Base-by-base conservation (phyloP, 306 rosid genomes). In the Hippophae rhamnoides region DNA sequence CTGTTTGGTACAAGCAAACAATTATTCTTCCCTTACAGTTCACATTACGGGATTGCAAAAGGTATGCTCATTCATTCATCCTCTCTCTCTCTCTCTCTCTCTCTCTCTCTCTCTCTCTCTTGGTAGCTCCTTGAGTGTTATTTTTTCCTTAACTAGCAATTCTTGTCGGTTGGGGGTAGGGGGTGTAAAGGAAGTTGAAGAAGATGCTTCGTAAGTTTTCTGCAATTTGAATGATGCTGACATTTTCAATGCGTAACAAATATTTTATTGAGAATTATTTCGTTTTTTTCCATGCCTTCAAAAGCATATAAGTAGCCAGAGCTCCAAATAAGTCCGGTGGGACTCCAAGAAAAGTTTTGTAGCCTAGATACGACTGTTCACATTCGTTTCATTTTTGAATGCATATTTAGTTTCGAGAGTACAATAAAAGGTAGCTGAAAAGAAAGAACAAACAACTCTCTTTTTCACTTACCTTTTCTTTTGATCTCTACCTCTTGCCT, bases 1-100 rank as follows among this genome's bases (percentile, higher is more conserved):
- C 62, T 72, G 52, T 71, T 48, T 62, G 71, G 71, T 54, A 62
- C 65, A 5, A 73, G 54, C 9, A 61, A 58, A 14, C 74, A 69
- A 66, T 54, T 74, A 7, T 44, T 75, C 44, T 8, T 70, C 75
- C 78, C 77, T 61, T 70, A 72, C 64, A 85, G 72, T 72, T 60
- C 79, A 42, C 70, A 69, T 64, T 64, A 58, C 46, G 57, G 62
- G 14, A 57, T 59, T 53, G 50, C 59, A 56, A 70, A 60, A 74
- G 81, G 83, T 81, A 71, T 47, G 41, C 9, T 26, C 25, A 55
- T 13, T 3, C 10, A 14, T 23, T 52, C 25, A 1, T 26, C 54
- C 9, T 18, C 9, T 31, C 2, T 4, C 38, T 31, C 0, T 31
- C 38, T 31, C 0, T 31, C 9, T 31, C 2, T 4, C 38, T 31